Conservation (phyloP, 2,329 filamentous ascomycete species). For the Gaeumannomyces sp. region DNA sequence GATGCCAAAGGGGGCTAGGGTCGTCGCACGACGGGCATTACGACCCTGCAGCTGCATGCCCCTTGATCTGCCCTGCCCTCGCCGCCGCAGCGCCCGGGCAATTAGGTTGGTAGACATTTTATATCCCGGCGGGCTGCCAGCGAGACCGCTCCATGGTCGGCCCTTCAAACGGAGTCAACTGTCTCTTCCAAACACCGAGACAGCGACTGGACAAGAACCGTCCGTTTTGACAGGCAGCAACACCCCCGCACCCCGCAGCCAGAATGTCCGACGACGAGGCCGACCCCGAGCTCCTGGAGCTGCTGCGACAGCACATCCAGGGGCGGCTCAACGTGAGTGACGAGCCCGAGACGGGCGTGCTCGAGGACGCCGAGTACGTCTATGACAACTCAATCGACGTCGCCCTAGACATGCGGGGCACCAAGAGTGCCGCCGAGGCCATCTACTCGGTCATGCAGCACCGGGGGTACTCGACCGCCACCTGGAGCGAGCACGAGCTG, state of each 20-base stretch:
- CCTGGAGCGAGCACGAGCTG: conserved; percentile 83
- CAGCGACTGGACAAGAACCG: no score
- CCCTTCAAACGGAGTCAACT: no score
- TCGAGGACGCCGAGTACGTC: conserved; percentile 77
- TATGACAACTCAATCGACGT: conserved; percentile 93
- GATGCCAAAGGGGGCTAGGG: no score
- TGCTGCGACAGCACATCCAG: conserved; percentile 74
- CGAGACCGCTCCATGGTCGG: no score
- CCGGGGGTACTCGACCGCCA: conserved; percentile 74
- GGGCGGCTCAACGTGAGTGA: conserved; percentile 48
- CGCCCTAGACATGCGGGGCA: conserved; percentile 74
- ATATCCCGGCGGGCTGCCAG: no score
- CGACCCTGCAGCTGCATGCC: no score
- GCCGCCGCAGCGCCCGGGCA: no score
- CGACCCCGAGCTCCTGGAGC: conserved; percentile 78
- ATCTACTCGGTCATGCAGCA: conserved; percentile 80
- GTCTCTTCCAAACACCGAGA: no score
- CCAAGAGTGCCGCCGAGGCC: conserved; percentile 71
- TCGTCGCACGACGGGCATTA: no score
- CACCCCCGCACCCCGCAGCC: neutral
- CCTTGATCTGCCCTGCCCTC: no score
- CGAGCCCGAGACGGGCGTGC: conserved; percentile 72
- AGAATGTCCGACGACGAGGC: conserved; percentile 86
- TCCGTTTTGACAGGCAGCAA: no score
- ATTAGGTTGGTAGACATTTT: no score